Evolutionary conservation across 2,329 filamentous ascomycete genomes (phyloP).

Genomic region (Alternaria sp.): DNA sequence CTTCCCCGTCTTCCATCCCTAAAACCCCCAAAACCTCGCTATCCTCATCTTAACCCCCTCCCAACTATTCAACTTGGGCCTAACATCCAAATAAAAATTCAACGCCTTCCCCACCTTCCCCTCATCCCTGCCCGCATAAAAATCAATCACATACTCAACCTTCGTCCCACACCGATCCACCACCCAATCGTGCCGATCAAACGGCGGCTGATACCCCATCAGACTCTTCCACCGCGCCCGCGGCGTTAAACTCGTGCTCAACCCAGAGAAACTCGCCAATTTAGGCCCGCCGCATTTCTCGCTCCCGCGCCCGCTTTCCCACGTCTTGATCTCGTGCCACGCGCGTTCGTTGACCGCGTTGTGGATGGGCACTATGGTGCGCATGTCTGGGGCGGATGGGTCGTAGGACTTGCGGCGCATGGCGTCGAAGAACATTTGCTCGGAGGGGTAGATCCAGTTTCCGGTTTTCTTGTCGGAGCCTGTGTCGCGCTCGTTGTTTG

Average conservation of each 20-base stretch:
- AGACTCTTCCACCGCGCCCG: constrained; percentile 81
- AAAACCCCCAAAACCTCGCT: constrained; percentile 55
- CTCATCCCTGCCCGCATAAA: constrained; percentile 77
- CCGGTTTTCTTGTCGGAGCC: constrained; percentile 70
- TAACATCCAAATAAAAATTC: constrained; percentile 70
- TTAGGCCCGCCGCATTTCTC: constrained; percentile 77
- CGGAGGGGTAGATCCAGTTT: constrained; percentile 97
- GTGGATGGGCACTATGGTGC: constrained; percentile 92
- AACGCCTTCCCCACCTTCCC: constrained; percentile 55
- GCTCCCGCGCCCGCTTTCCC: constrained; percentile 73
- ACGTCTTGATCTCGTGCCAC: constrained; percentile 88
- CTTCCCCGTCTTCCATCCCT: too few species aligned
- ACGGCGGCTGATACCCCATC: constrained; percentile 88
- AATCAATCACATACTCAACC: constrained; percentile 97
- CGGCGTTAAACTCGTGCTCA: constrained; percentile 71
- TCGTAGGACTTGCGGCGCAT: constrained; percentile 90
- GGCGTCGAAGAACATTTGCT: constrained; percentile 97
- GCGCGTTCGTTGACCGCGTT: constrained; percentile 98
- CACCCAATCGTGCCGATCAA: constrained; percentile 97
- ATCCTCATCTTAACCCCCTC: constrained; percentile 67
- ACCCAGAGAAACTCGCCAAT: constrained; percentile 81
- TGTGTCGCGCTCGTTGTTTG: constrained; percentile 77
- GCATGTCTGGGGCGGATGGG: constrained; percentile 76
- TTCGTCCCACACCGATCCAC: constrained; percentile 86
- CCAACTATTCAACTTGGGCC: constrained; percentile 68